These are phyloP conservation scores for Moesziomyces globuligerus DNA, from an alignment of 1,284 basidiomycete species.

Conservation along the genomic window DNA sequence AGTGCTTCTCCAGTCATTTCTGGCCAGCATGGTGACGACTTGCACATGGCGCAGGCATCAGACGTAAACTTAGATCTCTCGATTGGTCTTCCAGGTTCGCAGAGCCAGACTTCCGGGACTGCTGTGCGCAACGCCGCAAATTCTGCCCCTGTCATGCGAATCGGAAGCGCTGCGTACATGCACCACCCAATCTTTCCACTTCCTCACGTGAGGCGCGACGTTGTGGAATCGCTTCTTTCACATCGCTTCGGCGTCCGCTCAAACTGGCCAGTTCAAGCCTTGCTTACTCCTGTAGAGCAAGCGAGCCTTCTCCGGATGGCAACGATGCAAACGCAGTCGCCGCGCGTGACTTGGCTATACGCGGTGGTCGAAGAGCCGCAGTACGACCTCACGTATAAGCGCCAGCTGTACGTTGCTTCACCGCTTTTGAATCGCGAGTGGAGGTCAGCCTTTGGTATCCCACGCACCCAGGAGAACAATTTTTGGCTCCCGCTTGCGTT, in stretches of 20 bases:
- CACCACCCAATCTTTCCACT: background rate
- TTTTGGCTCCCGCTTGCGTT: slow-evolving; percentile 12
- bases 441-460: slow-evolving; percentile 1
- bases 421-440: slow-evolving; percentile 3
- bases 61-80: no score
- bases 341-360: slow-evolving; percentile 2
- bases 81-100: no score
- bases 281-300: slow-evolving; percentile 1
- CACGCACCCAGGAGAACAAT: background rate
- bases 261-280: background rate
- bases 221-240: slow-evolving; percentile 4
- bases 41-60: no score
- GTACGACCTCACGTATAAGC: slow-evolving; percentile 6
- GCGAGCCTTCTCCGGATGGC: slow-evolving; percentile 1
- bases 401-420: slow-evolving; percentile 11
- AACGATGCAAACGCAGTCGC: background rate
- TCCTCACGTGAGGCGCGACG: slow-evolving; percentile 3
- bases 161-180: no score
- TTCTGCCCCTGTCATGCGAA: no score
- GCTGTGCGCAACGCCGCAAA: no score
- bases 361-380: slow-evolving; percentile 17
- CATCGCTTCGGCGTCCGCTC: background rate
- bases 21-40: no score
- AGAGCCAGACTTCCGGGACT: no score
- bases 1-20: no score